Evolutionary conservation across 2,329 filamentous ascomycete genomes (phyloP), one percentile per base, ranked within the genome.

Genomic region (Didymellaceae sp.): DNA sequence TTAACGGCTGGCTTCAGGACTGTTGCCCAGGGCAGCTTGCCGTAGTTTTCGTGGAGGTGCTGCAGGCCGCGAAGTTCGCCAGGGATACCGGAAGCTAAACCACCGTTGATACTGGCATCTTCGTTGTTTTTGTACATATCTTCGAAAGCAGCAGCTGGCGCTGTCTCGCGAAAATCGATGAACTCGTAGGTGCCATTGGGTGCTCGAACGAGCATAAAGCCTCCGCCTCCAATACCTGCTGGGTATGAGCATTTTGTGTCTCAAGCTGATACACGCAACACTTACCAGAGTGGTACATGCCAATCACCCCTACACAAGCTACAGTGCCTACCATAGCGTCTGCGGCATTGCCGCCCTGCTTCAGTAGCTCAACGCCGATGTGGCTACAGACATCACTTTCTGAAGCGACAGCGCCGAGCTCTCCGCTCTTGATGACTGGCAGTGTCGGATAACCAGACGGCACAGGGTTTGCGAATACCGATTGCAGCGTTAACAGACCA

Each of bases 81-180:
- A 0, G 89, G 89, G 0, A 92, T 82, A 32, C 80, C 88, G 22
- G 83, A 72, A 32, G 73, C 87, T 24, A 96, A 75, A 0, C 91
- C 91, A 2, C 90, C 89, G 21, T 77, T 78, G 1, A 93, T 77
- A 45, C 89, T 91, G 1, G 82, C 85, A 1, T 80, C 72, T 1
- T 81, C 78, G 57, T 94, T 87, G 45, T 85, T 85, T 50, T 83
- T 80, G 71, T 88, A 97, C 93, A 97, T 97, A 64, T 95, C 84
- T 72, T 91, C 80, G 58, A 81, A 86, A 0, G 91, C 89, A 0
- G 90, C 89, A 0, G 87, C 88, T 0, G 93, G 93, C 0, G 93
- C 93, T 0, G 88, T 85, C 72, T 97, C 93, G 37, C 93, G 82
- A 67, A 96, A 97, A 74, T 97, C 93, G 60, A 97, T 86, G 51